Percentiles rank a stretch among this genome's conserved stretches.
phyloP scores from a whole-genome alignment of 768 basidiomycete species.

The Leccinellum albellum region DNA sequence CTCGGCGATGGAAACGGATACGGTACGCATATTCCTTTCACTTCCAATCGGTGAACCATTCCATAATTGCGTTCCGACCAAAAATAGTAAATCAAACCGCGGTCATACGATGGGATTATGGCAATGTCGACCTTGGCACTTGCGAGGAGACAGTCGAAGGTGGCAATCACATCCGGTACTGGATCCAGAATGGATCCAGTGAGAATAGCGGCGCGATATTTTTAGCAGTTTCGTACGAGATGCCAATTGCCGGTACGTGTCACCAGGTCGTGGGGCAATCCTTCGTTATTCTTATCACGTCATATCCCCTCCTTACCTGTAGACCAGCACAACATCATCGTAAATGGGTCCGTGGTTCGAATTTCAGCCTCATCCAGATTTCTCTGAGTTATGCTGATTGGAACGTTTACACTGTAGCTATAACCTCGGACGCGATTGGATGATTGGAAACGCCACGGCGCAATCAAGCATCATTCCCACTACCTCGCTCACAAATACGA shows the following conservation, averaged over 20 bases:
- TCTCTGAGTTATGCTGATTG: background rate
- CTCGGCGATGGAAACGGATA: slow-evolving; percentile 81
- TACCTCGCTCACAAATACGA: slow-evolving; percentile 37
- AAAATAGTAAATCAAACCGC: slow-evolving; percentile 73
- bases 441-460: slow-evolving; percentile 79
- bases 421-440: slow-evolving; percentile 79
- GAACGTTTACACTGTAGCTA: slow-evolving; percentile 39
- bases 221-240: slow-evolving; percentile 72
- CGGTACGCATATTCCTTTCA: slow-evolving; percentile 44
- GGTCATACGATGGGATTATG: slow-evolving; percentile 84
- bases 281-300: background rate
- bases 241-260: slow-evolving; percentile 53
- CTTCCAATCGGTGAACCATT: background rate
- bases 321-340: slow-evolving; percentile 69
- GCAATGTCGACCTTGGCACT: slow-evolving; percentile 74
- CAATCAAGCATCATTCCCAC: slow-evolving; percentile 31
- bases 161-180: slow-evolving; percentile 87
- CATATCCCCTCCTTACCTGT: background rate
- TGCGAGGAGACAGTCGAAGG: slow-evolving; percentile 84
- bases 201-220: slow-evolving; percentile 73
- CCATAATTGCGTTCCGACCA: background rate
- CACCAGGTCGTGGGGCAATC: slow-evolving; percentile 3
- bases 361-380: background rate
- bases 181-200: slow-evolving; percentile 68
- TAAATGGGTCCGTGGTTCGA: slow-evolving; percentile 51